Base-by-base conservation (phyloP, 75 land plant genomes). In the Selaginella moellendorffii region DNA sequence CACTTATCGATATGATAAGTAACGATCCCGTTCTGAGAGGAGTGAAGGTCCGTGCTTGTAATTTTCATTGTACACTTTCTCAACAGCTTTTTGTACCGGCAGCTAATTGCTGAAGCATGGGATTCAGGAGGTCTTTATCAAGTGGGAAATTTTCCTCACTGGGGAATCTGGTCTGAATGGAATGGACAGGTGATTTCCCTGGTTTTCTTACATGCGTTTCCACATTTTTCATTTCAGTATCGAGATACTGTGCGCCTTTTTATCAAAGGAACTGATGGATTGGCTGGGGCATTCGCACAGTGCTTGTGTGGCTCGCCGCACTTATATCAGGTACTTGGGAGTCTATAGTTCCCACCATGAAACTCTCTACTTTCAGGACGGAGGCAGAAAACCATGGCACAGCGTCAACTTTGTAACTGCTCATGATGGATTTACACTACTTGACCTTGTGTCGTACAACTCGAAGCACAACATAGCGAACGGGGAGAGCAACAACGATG, bases 81-180 rank as follows among this genome's bases (percentile, higher is more conserved):
- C 46, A 14, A 36, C 5, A 36, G 14, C n/a, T n/a, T n/a, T n/a
- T n/a, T n/a, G n/a, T n/a, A n/a, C 18, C 51, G 53, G 1, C 77
- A 92, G 98, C 83, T 93, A 28, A 80, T 93, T 29, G 98, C 98
- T 54, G 98, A 93, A 71, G 95, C 98, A 59, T 93, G 98, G 98
- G 98, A 93, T 73, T 68, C 77, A 27, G 98, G 96, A 20, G 98
- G 98, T 60, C 85, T 93, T n/a, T 89, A 89, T 71, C 98, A 93
- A 89, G 96, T 93, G 66, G 98, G 98, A 17, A 75, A 54, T 23
- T 93, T 93, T 68, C 98, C 98, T 22, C 98, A 86, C 60, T 89
- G 90, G 87, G 86, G 90, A 56, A 61, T 86, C 26, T 93, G 98
- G 98, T 93, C 96, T 53, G 98, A 93, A 74, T 93, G 98, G 98